Base-by-base conservation (phyloP, 306 rosid genomes). In the Canavalia ensiformis region DNA sequence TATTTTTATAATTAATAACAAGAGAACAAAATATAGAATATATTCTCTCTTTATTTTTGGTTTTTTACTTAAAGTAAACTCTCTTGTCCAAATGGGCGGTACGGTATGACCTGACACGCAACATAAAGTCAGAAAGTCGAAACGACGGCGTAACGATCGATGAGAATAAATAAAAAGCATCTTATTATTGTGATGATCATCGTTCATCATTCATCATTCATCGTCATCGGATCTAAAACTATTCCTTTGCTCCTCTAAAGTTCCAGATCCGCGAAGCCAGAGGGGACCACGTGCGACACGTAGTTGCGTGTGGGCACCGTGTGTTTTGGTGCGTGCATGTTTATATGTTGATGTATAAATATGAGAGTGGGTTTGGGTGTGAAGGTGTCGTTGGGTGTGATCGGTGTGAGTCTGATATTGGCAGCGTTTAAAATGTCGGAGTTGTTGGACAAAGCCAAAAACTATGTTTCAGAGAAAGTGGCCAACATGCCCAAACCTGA, bases 371-470 rank as follows among this genome's bases (percentile, higher is more conserved):
- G 59, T 12, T 30, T 73, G 51, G 56, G 79, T 6, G 4, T 11
- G 2, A 83, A 37, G n/a, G 81, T 67, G 44, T 74, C 57, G 33
- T 60, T 62, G 2, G 57, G 68, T 30, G 68, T 58, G 2, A 68
- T 68, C 5, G 31, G 62, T 5, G 76, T 64, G 57, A 29, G 68
- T 74, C 11, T 74, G 28, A 44, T 74, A 54, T 33, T 78, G 25
- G 63, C 64, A 29, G 64, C 10, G 57, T 25, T 59, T 35, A 81
- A 74, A 62, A 95, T 95, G 97, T 67, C 92, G 52, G 60, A 85
- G 85, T 72, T 92, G n/a, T 0, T 95, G 25, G 90, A 81, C 25
- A 91, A 89, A 78, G 97, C 95, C 18, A 92, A 88, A 78, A 80
- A 71, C 68, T 93, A 42, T 8, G 46, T 86, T 44, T 13, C 86